phyloP scores from a whole-genome alignment of 495 filamentous ascomycete species.

The Staphylotrichum longicolle region DNA sequence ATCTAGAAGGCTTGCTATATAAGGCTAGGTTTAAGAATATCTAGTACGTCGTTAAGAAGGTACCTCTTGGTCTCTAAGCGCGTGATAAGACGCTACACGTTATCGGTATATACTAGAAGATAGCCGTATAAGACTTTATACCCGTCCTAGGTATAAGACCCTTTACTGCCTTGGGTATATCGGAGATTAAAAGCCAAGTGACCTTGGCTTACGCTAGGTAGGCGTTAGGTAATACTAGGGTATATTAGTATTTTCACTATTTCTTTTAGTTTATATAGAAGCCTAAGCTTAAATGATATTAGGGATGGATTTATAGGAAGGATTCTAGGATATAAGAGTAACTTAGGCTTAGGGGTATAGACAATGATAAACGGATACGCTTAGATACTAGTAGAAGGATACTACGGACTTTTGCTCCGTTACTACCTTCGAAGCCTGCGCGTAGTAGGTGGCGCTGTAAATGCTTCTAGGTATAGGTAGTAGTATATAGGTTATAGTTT shows the following conservation, averaged over 20 bases:
- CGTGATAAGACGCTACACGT: conserved; percentile 53
- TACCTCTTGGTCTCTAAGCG: conserved; percentile 58
- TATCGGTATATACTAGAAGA: conserved; percentile 50
- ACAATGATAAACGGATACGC: too few relatives aligned
- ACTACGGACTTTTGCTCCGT: too few relatives aligned
- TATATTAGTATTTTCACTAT: conserved; percentile 41
- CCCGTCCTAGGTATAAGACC: conserved; percentile 52
- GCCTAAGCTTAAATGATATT: not conserved
- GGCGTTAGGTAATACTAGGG: conserved; percentile 29
- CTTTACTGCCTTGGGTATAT: conserved; percentile 43
- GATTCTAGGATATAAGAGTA: too few relatives aligned
- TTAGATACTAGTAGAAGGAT: too few relatives aligned
- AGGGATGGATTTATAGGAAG: not conserved
- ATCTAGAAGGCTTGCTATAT: conserved; percentile 44
- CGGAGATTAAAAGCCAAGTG: conserved; percentile 32
- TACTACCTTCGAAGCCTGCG: too few relatives aligned
- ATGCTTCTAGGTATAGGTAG: too few relatives aligned
- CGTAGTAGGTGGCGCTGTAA: too few relatives aligned
- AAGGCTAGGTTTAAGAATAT: conserved; percentile 61
- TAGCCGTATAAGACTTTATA: conserved; percentile 51
- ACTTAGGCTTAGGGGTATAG: too few relatives aligned
- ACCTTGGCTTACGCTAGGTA: conserved; percentile 31
- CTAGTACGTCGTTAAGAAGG: conserved; percentile 48
- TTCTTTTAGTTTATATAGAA: conserved; percentile 44
- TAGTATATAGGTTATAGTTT: too few relatives aligned